A percentile compares a stretch with the other conserved stretches of the same genome.
Conservation (phyloP, 192 early-diverging fungal genomes). For the Phlyctochytrium arcticum region DNA sequence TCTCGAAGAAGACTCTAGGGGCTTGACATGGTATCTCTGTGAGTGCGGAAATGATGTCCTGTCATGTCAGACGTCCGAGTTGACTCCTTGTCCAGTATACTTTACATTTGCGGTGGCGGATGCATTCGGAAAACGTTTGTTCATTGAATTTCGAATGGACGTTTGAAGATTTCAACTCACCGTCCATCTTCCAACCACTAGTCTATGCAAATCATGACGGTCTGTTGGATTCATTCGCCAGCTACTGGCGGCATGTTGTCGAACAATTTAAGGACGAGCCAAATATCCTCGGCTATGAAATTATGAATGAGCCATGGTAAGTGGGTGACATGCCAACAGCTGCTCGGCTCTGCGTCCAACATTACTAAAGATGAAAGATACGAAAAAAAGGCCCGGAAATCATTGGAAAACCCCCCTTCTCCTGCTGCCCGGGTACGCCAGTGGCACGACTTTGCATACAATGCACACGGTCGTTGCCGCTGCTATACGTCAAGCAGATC, state of each 20-base stretch:
- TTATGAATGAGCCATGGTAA: constrained; percentile 64
- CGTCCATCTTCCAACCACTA: not conserved
- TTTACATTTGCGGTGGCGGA: constrained; percentile 15
- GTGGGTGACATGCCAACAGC: constrained; percentile 31
- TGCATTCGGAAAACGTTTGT: constrained; percentile 8
- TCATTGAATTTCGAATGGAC: constrained; percentile 27
- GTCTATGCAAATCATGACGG: constrained; percentile 55
- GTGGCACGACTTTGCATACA: constrained; percentile 40
- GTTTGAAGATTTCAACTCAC: constrained; percentile 16
- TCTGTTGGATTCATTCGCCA: constrained; percentile 50
- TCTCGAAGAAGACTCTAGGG: constrained; percentile 12
- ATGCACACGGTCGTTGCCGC: constrained; percentile 48
- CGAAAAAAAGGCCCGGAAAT: constrained; percentile 28
- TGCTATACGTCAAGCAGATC: constrained; percentile 49
- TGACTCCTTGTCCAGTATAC: constrained; percentile 15
- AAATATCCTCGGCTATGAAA: constrained; percentile 60
- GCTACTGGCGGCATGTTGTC: constrained; percentile 55
- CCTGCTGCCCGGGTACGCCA: constrained; percentile 43
- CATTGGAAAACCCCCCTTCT: constrained; percentile 34
- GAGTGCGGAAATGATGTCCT: not conserved
- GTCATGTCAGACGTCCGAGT: constrained; percentile 6
- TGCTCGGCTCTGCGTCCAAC: too few species aligned
- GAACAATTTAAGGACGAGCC: constrained; percentile 36
- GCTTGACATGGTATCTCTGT: constrained; percentile 17
- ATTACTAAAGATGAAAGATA: too few species aligned